Percentiles rank a stretch among this genome's conserved stretches.
phyloP scores from a whole-genome alignment of 2,329 filamentous ascomycete genomes.

The Penicillium nordicum region DNA sequence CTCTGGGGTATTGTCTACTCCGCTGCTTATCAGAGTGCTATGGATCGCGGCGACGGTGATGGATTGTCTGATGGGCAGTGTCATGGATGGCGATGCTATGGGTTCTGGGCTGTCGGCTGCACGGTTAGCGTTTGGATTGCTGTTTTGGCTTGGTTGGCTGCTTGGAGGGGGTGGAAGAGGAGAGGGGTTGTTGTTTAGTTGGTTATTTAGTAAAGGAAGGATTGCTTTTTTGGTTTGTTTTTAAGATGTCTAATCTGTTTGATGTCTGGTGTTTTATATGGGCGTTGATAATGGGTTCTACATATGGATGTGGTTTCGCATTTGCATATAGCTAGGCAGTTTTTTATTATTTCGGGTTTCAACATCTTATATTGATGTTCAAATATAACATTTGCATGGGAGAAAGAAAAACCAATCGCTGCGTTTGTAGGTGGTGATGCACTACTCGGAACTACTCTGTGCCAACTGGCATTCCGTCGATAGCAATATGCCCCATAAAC shows the following conservation, averaged over 20 bases:
- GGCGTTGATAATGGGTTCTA: background rate
- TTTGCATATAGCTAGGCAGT: background rate
- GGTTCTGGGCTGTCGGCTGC: slow-evolving; percentile 78
- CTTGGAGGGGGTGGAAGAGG: slow-evolving; percentile 81
- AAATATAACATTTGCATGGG: background rate
- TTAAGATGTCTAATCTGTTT: background rate
- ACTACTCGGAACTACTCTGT: background rate
- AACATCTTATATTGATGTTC: background rate
- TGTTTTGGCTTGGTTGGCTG: slow-evolving; percentile 67
- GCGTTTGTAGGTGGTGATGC: background rate
- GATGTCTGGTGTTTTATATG: background rate
- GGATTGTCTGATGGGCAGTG: slow-evolving; percentile 59
- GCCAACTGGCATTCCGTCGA: background rate
- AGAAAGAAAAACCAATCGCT: background rate
- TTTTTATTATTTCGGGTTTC: background rate
- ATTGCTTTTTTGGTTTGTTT: background rate
- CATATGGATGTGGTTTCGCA: background rate
- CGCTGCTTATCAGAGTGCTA: slow-evolving; percentile 37
- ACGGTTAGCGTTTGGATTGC: slow-evolving; percentile 73
- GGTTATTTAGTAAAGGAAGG: too few relatives aligned
- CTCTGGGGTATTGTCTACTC: slow-evolving; percentile 92
- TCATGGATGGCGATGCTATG: slow-evolving; percentile 78
- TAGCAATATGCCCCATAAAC: background rate
- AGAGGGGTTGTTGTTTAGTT: slow-evolving; percentile 66
- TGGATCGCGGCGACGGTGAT: slow-evolving; percentile 40